These are phyloP conservation scores for Triticum monococcum DNA, from an alignment of 176 grass and related monocot species.

Conservation along the genomic window DNA sequence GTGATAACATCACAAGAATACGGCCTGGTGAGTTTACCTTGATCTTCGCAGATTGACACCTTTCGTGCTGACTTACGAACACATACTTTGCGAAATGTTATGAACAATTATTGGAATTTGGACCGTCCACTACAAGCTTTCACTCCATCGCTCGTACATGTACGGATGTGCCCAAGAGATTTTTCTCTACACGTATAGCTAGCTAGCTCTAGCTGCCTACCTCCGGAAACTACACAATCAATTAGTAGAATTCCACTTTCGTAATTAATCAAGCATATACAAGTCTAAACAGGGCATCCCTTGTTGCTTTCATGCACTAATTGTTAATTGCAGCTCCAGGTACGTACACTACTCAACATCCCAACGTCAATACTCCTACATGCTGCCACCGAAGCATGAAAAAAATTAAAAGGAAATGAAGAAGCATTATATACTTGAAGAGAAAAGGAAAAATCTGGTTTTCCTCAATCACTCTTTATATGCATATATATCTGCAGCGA, in stretches of 20 bases:
- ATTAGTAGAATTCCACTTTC: background rate
- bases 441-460: background rate
- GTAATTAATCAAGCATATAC: background rate
- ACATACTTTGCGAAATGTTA: background rate
- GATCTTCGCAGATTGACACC: no score
- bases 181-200: background rate
- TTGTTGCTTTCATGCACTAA: constrained; percentile 20
- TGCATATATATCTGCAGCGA: constrained; percentile 24
- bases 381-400: background rate
- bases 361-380: background rate
- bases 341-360: background rate
- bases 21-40: no score
- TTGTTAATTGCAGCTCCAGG: background rate
- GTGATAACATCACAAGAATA: no score
- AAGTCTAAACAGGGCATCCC: background rate
- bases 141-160: background rate
- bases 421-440: background rate
- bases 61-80: background rate
- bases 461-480: constrained; percentile 35
- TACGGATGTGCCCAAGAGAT: background rate
- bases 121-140: background rate
- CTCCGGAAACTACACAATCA: background rate
- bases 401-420: background rate
- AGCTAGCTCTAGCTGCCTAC: background rate
- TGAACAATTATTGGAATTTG: background rate